Percentiles rank a stretch among this genome's conserved stretches.
Evolutionary conservation across 495 filamentous ascomycete species (phyloP).

Genomic region (Neurospora sp.): DNA sequence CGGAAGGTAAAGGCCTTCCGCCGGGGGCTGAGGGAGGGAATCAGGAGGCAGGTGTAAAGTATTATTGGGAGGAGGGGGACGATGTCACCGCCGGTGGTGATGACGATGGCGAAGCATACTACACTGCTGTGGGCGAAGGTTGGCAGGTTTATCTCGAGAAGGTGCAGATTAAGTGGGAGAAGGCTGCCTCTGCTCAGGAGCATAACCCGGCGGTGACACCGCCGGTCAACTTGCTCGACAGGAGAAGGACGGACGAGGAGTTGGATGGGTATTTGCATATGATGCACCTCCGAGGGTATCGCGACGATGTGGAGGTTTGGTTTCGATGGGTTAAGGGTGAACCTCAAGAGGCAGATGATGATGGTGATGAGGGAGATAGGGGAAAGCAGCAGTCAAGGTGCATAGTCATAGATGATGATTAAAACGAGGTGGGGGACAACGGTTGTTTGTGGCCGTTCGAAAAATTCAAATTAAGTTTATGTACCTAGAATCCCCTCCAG

Average conservation of each 20-base stretch:
- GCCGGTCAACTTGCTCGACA: background rate
- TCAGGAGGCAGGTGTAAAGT: background rate
- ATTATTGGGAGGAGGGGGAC: background rate
- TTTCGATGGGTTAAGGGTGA: background rate
- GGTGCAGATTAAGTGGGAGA: background rate
- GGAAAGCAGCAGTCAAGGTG: background rate
- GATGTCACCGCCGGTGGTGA: background rate
- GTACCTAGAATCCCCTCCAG: background rate
- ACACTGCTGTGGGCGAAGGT: background rate
- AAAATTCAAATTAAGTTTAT: background rate
- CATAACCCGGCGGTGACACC: background rate
- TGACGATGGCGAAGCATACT: background rate
- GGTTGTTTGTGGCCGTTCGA: background rate
- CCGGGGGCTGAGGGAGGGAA: background rate
- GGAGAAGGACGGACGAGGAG: background rate
- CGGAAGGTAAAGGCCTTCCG: background rate
- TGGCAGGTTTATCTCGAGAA: background rate
- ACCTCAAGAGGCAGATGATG: background rate
- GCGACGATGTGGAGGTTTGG: background rate
- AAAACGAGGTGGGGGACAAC: background rate
- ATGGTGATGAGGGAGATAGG: background rate
- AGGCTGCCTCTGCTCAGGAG: background rate
- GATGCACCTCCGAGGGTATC: background rate
- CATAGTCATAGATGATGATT: background rate
- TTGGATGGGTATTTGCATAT: background rate